Base-by-base conservation (phyloP, 2,329 filamentous ascomycete species). In the Grosmannia serpens region DNA sequence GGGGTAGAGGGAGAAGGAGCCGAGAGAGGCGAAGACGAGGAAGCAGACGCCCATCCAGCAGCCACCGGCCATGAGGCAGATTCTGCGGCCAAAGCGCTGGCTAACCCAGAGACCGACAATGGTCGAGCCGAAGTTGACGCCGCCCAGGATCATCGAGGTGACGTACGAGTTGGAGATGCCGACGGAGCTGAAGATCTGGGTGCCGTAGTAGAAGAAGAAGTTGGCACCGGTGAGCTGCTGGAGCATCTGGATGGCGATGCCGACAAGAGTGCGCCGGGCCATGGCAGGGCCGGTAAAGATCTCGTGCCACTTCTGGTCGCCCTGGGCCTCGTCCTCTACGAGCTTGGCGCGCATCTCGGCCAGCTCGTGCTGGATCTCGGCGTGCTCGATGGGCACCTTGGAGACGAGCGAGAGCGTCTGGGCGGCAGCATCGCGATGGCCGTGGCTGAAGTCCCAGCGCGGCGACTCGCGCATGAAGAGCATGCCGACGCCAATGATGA, bases 381-480 rank as follows among this genome's bases (percentile, higher is more conserved):
- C 74, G 62, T 87, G 79, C 58, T 84, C 77, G 3, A 72, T 62
- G 0, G 76, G 73, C 1, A 89, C 76, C 15, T 85, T 77, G 56
- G 87, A 83, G 26, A 90, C 78, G 53, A 71, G 76, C 50, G 77
- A 73, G 4, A 89, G 76, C 5, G 84, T 71, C 20, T 67, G 70
- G 8, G 81, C 78, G 1, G 85, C 85, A 58, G 77, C 71, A 1
- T 83, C 80, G 31, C 73, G 70, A 51, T 76, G 72, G 57, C 78
- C 80, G 54, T 74, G 74, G 71, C 84, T 87, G 71, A 89, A 83
- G 22, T 86, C 73, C 69, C 76, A 91, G n/a, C 87, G 81, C 1
- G 87, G 87, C 0, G 86, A 88, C 68, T 91, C 87, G 8, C 87
- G 87, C 1, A 90, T 77, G 56, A 88, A 61, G 31, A 86, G 61